A percentile compares a stretch with the other conserved stretches of the same genome.
Evolutionary conservation across 2,329 filamentous ascomycete species (phyloP).

Genomic region (Paecilomyces niveus): DNA sequence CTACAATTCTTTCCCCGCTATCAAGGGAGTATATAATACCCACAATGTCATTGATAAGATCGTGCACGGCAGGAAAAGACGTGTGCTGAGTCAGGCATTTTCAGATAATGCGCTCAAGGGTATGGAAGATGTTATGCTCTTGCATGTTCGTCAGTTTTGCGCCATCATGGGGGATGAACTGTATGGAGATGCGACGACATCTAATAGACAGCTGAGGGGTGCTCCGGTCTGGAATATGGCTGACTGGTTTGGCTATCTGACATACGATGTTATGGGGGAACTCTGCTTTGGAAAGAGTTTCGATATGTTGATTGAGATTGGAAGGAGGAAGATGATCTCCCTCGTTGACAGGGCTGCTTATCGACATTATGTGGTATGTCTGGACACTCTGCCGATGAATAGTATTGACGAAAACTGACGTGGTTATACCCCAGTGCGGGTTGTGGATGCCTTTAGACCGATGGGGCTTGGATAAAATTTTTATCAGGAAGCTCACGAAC

Average conservation of each 20-base stretch:
- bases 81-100: slow-evolving; percentile 66
- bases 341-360: slow-evolving; percentile 62
- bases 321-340: slow-evolving; percentile 56
- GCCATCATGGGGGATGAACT: slow-evolving; percentile 20
- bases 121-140: slow-evolving; percentile 61
- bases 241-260: slow-evolving; percentile 36
- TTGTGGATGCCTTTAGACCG: slow-evolving; percentile 63
- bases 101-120: slow-evolving; percentile 59
- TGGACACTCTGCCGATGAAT: neutral
- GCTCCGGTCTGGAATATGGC: slow-evolving; percentile 25
- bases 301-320: slow-evolving; percentile 39
- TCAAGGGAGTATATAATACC: slow-evolving; percentile 58
- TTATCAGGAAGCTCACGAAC: slow-evolving; percentile 60
- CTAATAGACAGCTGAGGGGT: slow-evolving; percentile 11
- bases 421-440: slow-evolving; percentile 47
- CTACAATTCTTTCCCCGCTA: slow-evolving; percentile 66
- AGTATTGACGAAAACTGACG: slow-evolving; percentile 1
- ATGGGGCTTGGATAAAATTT: slow-evolving; percentile 58
- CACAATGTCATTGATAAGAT: slow-evolving; percentile 65
- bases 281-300: slow-evolving; percentile 47
- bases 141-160: slow-evolving; percentile 61
- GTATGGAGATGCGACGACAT: slow-evolving; percentile 7
- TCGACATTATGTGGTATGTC: slow-evolving; percentile 59
- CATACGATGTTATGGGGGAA: slow-evolving; percentile 47
- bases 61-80: slow-evolving; percentile 62